Conservation (phyloP, 169 alveolate genomes). For the Amoebophrya sp. region DNA sequence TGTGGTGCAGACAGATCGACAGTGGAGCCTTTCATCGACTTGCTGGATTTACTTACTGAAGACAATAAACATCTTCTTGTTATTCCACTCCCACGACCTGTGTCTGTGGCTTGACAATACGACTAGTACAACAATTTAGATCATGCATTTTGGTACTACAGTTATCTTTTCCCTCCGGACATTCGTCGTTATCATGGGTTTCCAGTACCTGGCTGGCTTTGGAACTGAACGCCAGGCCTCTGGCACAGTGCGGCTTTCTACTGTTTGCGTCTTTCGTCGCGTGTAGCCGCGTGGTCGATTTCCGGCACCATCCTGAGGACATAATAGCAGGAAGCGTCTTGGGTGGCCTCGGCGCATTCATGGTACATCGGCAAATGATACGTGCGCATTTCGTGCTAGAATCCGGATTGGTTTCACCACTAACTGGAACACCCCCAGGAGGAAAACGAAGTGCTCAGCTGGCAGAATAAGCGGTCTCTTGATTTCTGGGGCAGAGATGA, state of each 20-base stretch:
- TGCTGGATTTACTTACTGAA: background rate
- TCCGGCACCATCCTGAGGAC: slow-evolving; percentile 3
- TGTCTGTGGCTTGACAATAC: no score
- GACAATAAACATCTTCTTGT: background rate
- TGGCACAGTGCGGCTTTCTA: background rate
- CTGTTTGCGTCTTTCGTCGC: background rate
- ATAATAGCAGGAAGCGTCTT: background rate
- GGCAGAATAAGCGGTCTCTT: no score
- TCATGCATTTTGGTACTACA: background rate
- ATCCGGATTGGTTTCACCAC: no score
- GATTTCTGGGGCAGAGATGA: no score
- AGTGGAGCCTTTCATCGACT: no score
- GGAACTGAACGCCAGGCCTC: background rate
- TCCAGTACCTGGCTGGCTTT: background rate
- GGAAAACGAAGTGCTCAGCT: no score
- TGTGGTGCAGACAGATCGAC: no score
- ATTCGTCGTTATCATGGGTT: background rate
- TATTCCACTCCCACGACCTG: no score
- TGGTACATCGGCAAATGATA: background rate
- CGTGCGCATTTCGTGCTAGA: background rate
- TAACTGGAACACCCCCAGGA: no score
- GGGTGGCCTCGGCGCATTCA: background rate
- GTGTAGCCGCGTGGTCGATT: background rate
- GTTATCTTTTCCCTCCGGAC: background rate
- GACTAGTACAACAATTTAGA: no score